A percentile compares a stretch with the other conserved stretches of the same genome.
phyloP scores from a whole-genome alignment of 208 protist genomes.

The Eutreptiella sp. region DNA sequence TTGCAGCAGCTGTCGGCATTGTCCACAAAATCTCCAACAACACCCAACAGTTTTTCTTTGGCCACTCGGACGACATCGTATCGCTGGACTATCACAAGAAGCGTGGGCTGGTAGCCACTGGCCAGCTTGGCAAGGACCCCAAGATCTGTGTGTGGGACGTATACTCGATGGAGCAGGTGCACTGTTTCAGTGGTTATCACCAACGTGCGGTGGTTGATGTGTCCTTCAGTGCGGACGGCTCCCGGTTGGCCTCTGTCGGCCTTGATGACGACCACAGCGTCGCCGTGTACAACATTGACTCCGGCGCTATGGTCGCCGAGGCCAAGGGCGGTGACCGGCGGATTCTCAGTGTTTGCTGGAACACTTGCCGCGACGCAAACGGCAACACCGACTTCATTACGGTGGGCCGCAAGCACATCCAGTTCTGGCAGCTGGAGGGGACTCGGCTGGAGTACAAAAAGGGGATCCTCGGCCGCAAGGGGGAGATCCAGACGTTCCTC shows the following conservation, averaged over 20 bases:
- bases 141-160: slow-evolving; percentile 38
- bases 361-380: too few relatives aligned
- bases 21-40: slow-evolving; percentile 32
- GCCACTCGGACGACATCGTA: slow-evolving; percentile 37
- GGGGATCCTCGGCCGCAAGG: slow-evolving; percentile 27
- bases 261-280: slow-evolving; percentile 35
- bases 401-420: slow-evolving; percentile 36
- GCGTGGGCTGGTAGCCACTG: slow-evolving; percentile 33
- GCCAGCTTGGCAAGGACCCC: slow-evolving; percentile 38
- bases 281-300: slow-evolving; percentile 33
- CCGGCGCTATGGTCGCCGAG: slow-evolving; percentile 21
- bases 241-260: slow-evolving; percentile 26
- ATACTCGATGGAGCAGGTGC: slow-evolving; percentile 2
- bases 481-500: slow-evolving; percentile 28
- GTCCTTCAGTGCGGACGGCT: slow-evolving; percentile 34
- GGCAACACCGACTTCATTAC: slow-evolving; percentile 31
- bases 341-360: slow-evolving; percentile 27
- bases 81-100: slow-evolving; percentile 23
- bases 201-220: slow-evolving; percentile 24
- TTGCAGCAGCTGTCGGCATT: slow-evolving; percentile 35
- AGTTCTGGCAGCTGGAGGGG: slow-evolving; percentile 30
- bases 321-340: background rate
- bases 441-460: background rate
- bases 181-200: slow-evolving; percentile 14
- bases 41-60: slow-evolving; percentile 32